These are phyloP conservation scores for Vararia minispora DNA, from an alignment of 768 basidiomycete genomes.

Conservation along the genomic window DNA sequence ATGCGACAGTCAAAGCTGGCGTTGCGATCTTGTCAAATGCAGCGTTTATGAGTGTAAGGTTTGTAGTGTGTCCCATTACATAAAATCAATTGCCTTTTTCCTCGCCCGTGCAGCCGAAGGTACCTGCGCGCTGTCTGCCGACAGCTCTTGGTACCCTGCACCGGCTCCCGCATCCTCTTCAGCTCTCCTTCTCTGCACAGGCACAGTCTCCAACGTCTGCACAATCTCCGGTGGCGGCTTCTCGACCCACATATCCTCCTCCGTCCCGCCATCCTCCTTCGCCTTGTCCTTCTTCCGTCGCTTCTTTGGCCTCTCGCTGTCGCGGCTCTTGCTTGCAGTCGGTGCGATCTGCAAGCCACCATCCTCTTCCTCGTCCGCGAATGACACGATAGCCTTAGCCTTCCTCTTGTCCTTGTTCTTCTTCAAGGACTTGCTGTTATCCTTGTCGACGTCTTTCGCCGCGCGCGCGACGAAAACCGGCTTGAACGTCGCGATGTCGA, in stretches of 20 bases:
- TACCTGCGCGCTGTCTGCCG: background rate
- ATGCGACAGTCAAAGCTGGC: no score
- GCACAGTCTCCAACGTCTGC: conserved; percentile 21
- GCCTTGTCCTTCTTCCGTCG: conserved; percentile 27
- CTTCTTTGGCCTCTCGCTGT: conserved; percentile 28
- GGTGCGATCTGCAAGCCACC: conserved; percentile 19
- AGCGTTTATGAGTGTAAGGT: no score
- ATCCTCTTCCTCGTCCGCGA: conserved; percentile 60
- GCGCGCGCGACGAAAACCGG: conserved; percentile 77
- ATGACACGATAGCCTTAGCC: conserved; percentile 54
- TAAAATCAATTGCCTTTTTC: conserved; percentile 18
- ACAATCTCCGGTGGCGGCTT: conserved; percentile 44
- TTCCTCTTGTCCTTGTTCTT: conserved; percentile 38
- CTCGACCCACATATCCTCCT: conserved; percentile 61
- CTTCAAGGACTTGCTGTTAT: conserved; percentile 31
- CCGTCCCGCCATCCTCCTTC: conserved; percentile 22
- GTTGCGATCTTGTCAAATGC: no score
- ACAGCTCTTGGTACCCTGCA: background rate
- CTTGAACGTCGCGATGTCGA: conserved; percentile 69
- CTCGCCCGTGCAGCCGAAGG: conserved; percentile 10
- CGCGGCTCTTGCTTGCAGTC: conserved; percentile 21
- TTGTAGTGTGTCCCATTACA: no score
- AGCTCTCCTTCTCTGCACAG: conserved; percentile 13
- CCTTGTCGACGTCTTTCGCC: conserved; percentile 25
- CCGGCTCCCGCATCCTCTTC: conserved; percentile 15